These are phyloP conservation scores for Pyrus bretschneideri DNA, from an alignment of 306 rosid genomes.

Conservation along the genomic window DNA sequence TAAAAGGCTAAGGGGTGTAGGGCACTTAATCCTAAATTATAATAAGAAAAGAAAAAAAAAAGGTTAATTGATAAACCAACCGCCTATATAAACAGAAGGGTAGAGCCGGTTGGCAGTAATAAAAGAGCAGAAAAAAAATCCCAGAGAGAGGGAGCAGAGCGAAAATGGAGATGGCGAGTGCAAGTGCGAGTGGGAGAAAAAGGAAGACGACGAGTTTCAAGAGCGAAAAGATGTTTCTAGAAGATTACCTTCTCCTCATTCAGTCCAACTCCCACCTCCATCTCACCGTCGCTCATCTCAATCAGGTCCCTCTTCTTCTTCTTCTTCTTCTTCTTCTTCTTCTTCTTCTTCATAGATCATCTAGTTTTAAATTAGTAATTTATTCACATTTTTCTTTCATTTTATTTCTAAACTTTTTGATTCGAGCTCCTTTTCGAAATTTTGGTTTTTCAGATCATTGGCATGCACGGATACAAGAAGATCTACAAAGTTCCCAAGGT, in stretches of 20 bases:
- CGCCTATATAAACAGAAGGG: neutral
- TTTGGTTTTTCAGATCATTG: slow-evolving; percentile 36
- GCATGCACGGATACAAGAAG: slow-evolving; percentile 71
- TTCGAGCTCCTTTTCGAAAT: neutral
- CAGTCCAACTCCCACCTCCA: slow-evolving; percentile 28
- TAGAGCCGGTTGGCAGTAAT: neutral
- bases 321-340: neutral
- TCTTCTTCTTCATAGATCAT: neutral
- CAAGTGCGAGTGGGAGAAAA: neutral
- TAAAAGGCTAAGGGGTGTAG: no score
- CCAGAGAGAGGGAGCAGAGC: neutral
- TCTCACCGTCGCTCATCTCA: slow-evolving; percentile 40
- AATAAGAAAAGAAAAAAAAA: neutral
- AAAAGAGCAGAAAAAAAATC: neutral
- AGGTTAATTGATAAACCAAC: neutral
- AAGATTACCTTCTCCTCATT: slow-evolving; percentile 41
- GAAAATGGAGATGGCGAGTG: neutral
- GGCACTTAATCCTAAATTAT: no score
- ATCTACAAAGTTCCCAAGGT: slow-evolving; percentile 48
- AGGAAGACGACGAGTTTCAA: no score
- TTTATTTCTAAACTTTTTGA: neutral
- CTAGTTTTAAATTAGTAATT: neutral
- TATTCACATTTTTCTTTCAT: neutral
- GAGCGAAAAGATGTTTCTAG: slow-evolving; percentile 27
- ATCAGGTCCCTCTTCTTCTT: slow-evolving; percentile 41